Percentiles rank a stretch among this genome's conserved stretches.
phyloP scores from a whole-genome alignment of 257 asterid genomes.

The Nicotiana paniculata region DNA sequence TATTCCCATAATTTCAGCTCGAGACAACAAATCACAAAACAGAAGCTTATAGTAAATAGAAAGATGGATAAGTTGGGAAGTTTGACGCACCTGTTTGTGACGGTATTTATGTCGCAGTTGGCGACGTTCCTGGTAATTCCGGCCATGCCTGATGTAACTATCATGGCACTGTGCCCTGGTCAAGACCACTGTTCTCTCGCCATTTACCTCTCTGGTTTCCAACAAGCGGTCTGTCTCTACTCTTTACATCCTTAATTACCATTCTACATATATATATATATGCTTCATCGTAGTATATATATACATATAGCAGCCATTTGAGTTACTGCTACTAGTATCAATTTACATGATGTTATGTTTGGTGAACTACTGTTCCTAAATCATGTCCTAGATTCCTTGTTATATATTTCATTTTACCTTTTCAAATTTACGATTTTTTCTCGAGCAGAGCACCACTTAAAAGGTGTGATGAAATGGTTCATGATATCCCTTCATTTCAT shows the following conservation, averaged over 20 bases:
- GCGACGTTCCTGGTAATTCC: conserved; percentile 40
- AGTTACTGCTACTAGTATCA: not conserved
- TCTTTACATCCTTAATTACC: not conserved
- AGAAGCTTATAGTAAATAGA: not conserved
- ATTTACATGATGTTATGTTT: not conserved
- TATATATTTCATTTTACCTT: too few species aligned
- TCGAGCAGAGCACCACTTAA: too few species aligned
- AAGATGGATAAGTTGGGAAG: conserved; percentile 16
- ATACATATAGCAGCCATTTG: too few species aligned
- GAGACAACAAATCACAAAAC: not conserved
- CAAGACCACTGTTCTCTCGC: conserved; percentile 52
- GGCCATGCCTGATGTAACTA: conserved; percentile 41
- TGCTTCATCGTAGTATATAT: too few species aligned
- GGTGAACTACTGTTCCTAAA: not conserved
- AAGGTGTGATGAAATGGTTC: too few species aligned
- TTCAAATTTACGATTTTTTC: too few species aligned
- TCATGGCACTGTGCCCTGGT: conserved; percentile 45
- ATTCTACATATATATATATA: not conserved
- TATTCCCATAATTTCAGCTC: not conserved
- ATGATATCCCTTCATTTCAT: too few species aligned
- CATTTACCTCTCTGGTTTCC: conserved; percentile 42
- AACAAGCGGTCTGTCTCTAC: conserved; percentile 36
- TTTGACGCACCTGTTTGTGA: conserved; percentile 38
- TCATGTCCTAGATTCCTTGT: not conserved
- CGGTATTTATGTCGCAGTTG: conserved; percentile 31